Conservation (phyloP, 2,329 filamentous ascomycete species). For the Pezicula radicicola region DNA sequence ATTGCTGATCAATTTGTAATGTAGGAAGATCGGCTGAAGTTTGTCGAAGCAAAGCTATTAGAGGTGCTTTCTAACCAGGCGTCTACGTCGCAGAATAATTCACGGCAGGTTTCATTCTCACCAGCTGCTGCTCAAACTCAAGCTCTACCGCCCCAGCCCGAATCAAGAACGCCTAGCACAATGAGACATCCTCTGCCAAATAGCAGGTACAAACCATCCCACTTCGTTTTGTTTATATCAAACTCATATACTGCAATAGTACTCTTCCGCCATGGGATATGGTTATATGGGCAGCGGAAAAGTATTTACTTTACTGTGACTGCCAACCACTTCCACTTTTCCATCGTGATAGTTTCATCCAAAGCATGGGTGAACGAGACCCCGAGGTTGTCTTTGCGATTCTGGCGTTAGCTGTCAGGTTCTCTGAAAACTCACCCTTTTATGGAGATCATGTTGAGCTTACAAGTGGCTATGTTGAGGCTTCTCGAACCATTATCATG, state of each 20-base stretch:
- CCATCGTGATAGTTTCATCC: constrained; percentile 35
- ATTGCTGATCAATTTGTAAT: background rate
- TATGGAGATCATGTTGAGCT: constrained; percentile 18
- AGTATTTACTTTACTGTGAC: constrained; percentile 46
- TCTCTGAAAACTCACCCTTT: constrained; percentile 28
- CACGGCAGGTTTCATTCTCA: constrained; percentile 8
- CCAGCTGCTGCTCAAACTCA: constrained; percentile 4
- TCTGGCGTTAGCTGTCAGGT: constrained; percentile 40
- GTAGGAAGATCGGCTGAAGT: constrained; percentile 24
- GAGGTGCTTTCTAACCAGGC: constrained; percentile 23
- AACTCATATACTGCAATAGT: constrained; percentile 7
- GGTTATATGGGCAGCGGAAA: constrained; percentile 33
- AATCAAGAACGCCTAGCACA: background rate
- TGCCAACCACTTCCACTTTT: constrained; percentile 48
- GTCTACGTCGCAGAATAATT: constrained; percentile 7
- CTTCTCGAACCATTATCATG: constrained; percentile 28
- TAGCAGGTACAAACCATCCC: constrained; percentile 1
- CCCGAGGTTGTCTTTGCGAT: constrained; percentile 31
- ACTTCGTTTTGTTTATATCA: constrained; percentile 11
- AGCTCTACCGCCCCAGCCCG: background rate
- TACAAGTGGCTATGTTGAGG: constrained; percentile 34
- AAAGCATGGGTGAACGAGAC: constrained; percentile 34
- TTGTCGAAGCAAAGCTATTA: constrained; percentile 23
- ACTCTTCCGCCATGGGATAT: constrained; percentile 35
- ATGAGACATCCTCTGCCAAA: background rate